Evolutionary conservation across 2,329 filamentous ascomycete species (phyloP), one percentile per base, ranked within the genome.

Genomic region (Ophiostoma himal-ulmi): DNA sequence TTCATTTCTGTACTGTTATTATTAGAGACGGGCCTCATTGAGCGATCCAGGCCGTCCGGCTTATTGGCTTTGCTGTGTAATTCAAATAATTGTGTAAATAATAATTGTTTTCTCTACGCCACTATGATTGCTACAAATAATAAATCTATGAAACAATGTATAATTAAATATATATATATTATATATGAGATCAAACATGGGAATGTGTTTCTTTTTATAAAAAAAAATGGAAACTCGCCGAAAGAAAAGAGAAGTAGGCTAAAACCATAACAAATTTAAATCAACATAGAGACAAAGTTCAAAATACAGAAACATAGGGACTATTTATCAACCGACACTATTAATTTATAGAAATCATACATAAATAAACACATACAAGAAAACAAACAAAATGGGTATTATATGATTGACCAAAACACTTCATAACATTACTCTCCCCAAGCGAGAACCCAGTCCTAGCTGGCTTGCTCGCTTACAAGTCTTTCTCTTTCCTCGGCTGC

Each of bases 401-500:
- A 22, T 3, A 36, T 30, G 10, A 17, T 1, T 20, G 17, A 44
- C 36, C 2, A 34, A 60, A 60, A n/a, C 17, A 5, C 41, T 17
- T 22, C 0, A 60, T 20, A 22, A 60, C 17, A 36, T 62, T 26
- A 62, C n/a, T 30, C 26, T 14, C 6, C 10, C 20, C 26, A 14
- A 64, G 30, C 26, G 17, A 64, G 57, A 26, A 26, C 22, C n/a
- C 22, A 57, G 8, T 26, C 52, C 8, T 26, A 57, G 10, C 52
- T 57, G 22, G 22, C 52, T 22, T 14, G 48, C 17, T 22, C 20
- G n/a, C 48, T n/a, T 17, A 8, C 48, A 11, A 54, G 48, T 7
- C 48, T 77, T 70, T 75, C 20, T 26, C 52, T 77, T 70, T 75
- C 76, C 72, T 81, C 78, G 1, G 82, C 81, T 34, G 83, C 83